Evolutionary conservation across 352 stramenopile species (phyloP).

Genomic region (Phytophthora multivora): DNA sequence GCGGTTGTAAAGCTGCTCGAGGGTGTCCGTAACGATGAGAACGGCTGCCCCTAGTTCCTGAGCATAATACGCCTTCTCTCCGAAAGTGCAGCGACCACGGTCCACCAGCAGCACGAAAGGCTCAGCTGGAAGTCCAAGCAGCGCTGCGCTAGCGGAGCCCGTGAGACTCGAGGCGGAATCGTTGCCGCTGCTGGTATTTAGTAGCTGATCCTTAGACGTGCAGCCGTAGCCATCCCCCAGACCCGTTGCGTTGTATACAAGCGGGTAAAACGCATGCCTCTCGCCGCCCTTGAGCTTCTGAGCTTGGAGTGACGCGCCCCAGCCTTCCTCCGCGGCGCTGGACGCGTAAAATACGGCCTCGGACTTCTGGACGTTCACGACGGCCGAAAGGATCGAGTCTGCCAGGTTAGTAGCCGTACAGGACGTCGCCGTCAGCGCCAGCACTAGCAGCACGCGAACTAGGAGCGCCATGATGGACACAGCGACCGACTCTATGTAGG

Average conservation of each 20-base stretch:
- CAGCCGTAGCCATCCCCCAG: conserved; percentile 63
- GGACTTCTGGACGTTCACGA: conserved; percentile 64
- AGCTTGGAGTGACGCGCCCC: conserved; percentile 53
- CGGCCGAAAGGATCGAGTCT: conserved; percentile 47
- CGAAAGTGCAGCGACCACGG: conserved; percentile 74
- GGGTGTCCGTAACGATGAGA: conserved; percentile 79
- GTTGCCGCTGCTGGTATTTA: conserved; percentile 22
- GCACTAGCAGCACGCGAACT: conserved; percentile 18
- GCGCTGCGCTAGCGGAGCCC: not conserved
- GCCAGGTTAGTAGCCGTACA: conserved; percentile 35
- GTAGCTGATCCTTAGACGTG: conserved; percentile 38
- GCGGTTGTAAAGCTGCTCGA: conserved; percentile 73
- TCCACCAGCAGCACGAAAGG: conserved; percentile 77
- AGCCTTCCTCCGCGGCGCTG: conserved; percentile 49
- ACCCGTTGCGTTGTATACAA: conserved; percentile 51
- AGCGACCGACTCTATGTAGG: conserved; percentile 12
- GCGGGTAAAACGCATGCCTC: conserved; percentile 49
- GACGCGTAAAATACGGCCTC: conserved; percentile 66
- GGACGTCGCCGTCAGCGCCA: not conserved
- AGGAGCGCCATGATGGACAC: conserved; percentile 20
- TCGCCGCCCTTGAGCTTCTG: conserved; percentile 52
- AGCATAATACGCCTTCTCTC: conserved; percentile 74
- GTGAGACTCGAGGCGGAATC: conserved; percentile 13
- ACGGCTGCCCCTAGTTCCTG: conserved; percentile 67
- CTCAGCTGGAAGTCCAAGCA: conserved; percentile 30